Conservation (phyloP, 2,329 filamentous ascomycete species). For the Xylariales sp. region DNA sequence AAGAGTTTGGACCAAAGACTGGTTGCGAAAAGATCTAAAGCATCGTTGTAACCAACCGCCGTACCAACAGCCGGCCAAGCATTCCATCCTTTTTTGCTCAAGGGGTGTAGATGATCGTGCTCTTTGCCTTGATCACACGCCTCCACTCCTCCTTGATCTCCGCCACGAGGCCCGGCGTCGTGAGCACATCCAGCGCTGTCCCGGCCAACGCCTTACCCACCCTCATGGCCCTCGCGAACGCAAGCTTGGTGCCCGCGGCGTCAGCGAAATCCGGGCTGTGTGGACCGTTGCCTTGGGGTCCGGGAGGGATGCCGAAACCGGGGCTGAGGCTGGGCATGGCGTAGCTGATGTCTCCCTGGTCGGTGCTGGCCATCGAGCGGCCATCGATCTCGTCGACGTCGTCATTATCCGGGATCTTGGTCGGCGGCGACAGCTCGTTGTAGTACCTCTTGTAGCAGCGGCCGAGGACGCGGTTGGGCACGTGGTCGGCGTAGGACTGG, state of each 20-base stretch:
- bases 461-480: constrained; percentile 47
- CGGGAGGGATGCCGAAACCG: constrained; percentile 46
- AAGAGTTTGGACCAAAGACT: too few species aligned
- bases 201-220: constrained; percentile 45
- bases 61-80: too few species aligned
- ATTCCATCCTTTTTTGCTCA: too few species aligned
- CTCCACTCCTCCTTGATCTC: constrained; percentile 36
- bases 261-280: constrained; percentile 50
- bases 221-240: constrained; percentile 40
- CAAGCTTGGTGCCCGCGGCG: constrained; percentile 42
- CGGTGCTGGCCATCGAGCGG: constrained; percentile 49
- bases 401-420: constrained; percentile 27
- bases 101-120: too few species aligned
- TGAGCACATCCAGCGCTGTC: constrained; percentile 42
- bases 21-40: too few species aligned
- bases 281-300: constrained; percentile 38
- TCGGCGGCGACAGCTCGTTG: constrained; percentile 32
- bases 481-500: constrained; percentile 48
- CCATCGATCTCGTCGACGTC: constrained; percentile 36
- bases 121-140: constrained; percentile 17
- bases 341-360: constrained; percentile 56
- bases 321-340: constrained; percentile 50
- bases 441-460: constrained; percentile 38
- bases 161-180: constrained; percentile 33
- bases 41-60: too few species aligned